A percentile compares a stretch with the other conserved stretches of the same genome.
These are phyloP conservation scores for Xylaria sp. DNA, from an alignment of 2,329 filamentous ascomycete species.

Conservation along the genomic window DNA sequence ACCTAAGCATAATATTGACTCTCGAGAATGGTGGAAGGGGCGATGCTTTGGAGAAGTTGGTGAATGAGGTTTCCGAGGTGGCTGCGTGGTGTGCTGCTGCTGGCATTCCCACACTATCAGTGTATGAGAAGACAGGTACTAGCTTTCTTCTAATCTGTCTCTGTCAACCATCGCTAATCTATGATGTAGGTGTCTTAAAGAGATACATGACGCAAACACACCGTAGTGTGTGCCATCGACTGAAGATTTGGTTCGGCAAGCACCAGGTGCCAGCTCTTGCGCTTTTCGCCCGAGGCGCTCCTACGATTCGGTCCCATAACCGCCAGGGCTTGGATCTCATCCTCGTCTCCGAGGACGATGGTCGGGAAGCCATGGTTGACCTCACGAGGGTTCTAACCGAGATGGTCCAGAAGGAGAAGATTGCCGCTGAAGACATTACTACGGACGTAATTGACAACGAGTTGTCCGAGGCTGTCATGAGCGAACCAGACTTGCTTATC, in stretches of 20 bases:
- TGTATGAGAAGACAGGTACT: slow-evolving; percentile 93
- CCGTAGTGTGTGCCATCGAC: slow-evolving; percentile 78
- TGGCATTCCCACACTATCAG: slow-evolving; percentile 84
- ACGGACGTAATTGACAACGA: slow-evolving; percentile 89
- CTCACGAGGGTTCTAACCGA: slow-evolving; percentile 92
- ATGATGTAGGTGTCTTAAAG: slow-evolving; percentile 79
- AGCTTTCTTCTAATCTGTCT: slow-evolving; percentile 12
- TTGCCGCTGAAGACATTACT: slow-evolving; percentile 83
- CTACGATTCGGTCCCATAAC: slow-evolving; percentile 51
- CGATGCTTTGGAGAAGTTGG: slow-evolving; percentile 81
- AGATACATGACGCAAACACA: slow-evolving; percentile 88
- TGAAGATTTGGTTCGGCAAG: slow-evolving; percentile 87
- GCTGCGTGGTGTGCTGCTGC: slow-evolving; percentile 92
- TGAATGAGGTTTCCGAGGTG: slow-evolving; percentile 92
- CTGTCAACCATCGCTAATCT: slow-evolving; percentile 32
- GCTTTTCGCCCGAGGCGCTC: slow-evolving; percentile 56
- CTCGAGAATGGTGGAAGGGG: slow-evolving; percentile 74
- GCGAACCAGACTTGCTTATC: slow-evolving; percentile 89
- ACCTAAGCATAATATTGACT: slow-evolving; percentile 87
- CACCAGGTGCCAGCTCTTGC: slow-evolving; percentile 74
- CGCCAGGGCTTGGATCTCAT: slow-evolving; percentile 67
- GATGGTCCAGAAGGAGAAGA: slow-evolving; percentile 91
- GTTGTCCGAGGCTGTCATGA: slow-evolving; percentile 80
- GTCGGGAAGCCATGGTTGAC: slow-evolving; percentile 92
- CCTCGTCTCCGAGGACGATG: slow-evolving; percentile 87